These are phyloP conservation scores for Phyllosticta capitalensis DNA, from an alignment of 2,329 filamentous ascomycete species.

Conservation along the genomic window DNA sequence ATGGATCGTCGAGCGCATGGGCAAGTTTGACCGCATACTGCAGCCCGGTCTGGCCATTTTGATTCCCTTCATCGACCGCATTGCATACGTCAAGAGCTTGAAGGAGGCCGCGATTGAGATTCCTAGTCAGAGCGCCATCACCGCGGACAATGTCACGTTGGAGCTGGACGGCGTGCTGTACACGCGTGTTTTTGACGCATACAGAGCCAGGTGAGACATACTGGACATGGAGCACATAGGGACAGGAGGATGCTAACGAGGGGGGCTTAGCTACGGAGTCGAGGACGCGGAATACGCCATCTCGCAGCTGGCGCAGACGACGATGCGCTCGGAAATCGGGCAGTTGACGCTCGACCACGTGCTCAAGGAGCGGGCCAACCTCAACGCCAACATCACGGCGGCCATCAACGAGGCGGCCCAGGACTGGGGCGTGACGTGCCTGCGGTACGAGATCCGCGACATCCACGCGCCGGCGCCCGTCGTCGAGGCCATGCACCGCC, in stretches of 20 bases:
- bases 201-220: conserved; percentile 75
- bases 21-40: conserved; percentile 88
- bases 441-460: conserved; percentile 96
- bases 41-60: conserved; percentile 85
- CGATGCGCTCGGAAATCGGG: conserved; percentile 97
- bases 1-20: conserved; percentile 99
- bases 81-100: conserved; percentile 94
- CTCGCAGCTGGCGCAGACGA: conserved; percentile 93
- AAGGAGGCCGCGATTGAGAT: conserved; percentile 97
- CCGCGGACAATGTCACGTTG: conserved; percentile 93
- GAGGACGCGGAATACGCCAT: conserved; percentile 99
- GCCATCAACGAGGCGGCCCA: conserved; percentile 97
- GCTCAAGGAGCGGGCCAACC: conserved; percentile 86
- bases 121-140: conserved; percentile 94
- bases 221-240: not conserved
- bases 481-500: conserved; percentile 95
- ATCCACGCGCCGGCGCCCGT: conserved; percentile 93
- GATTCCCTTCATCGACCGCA: conserved; percentile 84
- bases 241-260: not conserved
- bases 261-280: conserved; percentile 68
- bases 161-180: conserved; percentile 94
- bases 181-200: conserved; percentile 93
- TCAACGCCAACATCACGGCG: conserved; percentile 97
- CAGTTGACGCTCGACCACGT: conserved; percentile 95
- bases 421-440: conserved; percentile 91